Base-by-base conservation (phyloP, 176 grass and related monocot species). In the Lolium perenne region DNA sequence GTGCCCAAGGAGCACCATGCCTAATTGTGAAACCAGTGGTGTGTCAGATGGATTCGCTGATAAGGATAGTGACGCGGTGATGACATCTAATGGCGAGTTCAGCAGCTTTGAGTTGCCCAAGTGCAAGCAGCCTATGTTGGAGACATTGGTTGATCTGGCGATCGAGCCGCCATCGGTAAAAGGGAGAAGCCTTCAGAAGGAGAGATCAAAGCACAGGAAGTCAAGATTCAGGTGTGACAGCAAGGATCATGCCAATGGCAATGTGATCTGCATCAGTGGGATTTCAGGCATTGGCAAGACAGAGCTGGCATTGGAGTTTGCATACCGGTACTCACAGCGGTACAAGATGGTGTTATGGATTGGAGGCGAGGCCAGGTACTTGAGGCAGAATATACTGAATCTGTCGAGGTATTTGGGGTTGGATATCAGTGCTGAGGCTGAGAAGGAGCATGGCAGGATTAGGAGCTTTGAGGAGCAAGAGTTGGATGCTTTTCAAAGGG, bases 291-390 rank as follows among this genome's bases (percentile, higher is more conserved):
- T 93, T 9, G 97, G 97, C 77, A 98, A 98, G 83, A 94, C 97
- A 9, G 97, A 98, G 80, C 59, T 98, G 21, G 90, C 92, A 69
- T 86, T 98, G 79, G 94, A 98, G 60, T 98, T 98, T 83, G 86
- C 97, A 8, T 94, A 92, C 58, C 87, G 94, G 50, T 98, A 85
- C 67, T 84, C 97, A 5, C 97, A 95, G 66, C 84, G 97, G 82
- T 98, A 98, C 92, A 98, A 95, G 87, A 92, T 94, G 97, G 94
- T 98, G 12, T 20, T 98, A 49, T 98, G 97, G 97, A 86, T 98
- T 23, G 94, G 94, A 80, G 97, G 97, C 2, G 94, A 98, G 32
- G 89, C 93, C 17, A 90, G 88, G 69, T 94, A 92, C 74, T 81
- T 98, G 35, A 89, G 97, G 51, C 94, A 98, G 77, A 95, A 94